A percentile compares a stretch with the other conserved stretches of the same genome.
These are phyloP conservation scores for Cornus kousa DNA, from an alignment of 148 eudicot genomes.

Conservation along the genomic window DNA sequence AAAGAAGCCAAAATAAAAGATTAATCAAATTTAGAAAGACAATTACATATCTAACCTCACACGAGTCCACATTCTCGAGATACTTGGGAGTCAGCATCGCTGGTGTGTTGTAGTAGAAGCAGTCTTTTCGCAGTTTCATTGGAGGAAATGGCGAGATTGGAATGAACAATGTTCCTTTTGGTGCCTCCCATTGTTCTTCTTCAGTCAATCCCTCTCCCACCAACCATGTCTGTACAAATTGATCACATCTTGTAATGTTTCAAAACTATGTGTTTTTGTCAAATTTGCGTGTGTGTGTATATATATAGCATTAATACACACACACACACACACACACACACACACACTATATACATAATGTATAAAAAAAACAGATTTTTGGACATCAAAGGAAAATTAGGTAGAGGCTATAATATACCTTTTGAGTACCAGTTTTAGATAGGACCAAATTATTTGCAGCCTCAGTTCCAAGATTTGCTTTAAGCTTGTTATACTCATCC, in stretches of 20 bases:
- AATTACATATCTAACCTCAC: constrained; percentile 51
- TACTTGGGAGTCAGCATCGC: constrained; percentile 61
- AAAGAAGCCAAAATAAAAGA: too few relatives aligned
- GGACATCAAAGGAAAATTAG: background rate
- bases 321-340: too few relatives aligned
- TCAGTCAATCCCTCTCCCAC: constrained; percentile 60
- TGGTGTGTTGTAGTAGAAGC: constrained; percentile 55
- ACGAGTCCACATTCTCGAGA: constrained; percentile 61
- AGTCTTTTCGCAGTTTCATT: constrained; percentile 48
- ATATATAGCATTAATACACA: too few relatives aligned
- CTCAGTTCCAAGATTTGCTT: constrained; percentile 15
- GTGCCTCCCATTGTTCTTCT: constrained; percentile 55
- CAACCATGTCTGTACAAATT: constrained; percentile 54
- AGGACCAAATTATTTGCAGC: constrained; percentile 31
- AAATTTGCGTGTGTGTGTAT: too few relatives aligned
- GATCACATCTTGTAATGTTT: background rate
- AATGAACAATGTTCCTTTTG: constrained; percentile 58
- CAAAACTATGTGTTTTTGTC: too few relatives aligned
- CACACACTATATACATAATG: too few relatives aligned
- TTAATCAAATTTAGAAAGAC: background rate
- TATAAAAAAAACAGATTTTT: too few relatives aligned
- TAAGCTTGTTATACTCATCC: constrained; percentile 48
- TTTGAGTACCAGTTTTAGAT: constrained; percentile 26
- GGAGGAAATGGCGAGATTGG: constrained; percentile 67
- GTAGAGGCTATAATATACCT: constrained; percentile 19